Evolutionary conservation across 2,329 filamentous ascomycete species (phyloP).

Genomic region (Cladophialophora psammophila): DNA sequence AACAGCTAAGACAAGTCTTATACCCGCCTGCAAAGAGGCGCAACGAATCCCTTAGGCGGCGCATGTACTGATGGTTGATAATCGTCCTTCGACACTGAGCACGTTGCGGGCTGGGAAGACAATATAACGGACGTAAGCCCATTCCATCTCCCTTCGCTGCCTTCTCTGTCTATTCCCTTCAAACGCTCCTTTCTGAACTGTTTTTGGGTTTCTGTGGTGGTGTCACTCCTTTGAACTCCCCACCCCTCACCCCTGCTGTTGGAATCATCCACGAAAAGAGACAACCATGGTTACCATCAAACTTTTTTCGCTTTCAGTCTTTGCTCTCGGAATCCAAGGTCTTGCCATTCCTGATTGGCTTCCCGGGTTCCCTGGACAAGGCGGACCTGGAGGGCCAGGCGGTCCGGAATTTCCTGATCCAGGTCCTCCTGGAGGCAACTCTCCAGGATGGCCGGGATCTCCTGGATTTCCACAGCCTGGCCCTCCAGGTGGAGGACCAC

Average conservation of each 20-base stretch:
- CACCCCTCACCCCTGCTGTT: not conserved
- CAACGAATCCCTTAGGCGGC: not conserved
- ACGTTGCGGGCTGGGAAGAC: not conserved
- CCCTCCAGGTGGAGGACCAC: not conserved
- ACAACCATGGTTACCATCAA: not conserved
- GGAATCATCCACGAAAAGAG: not conserved
- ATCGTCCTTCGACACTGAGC: not conserved
- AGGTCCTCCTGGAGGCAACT: not conserved
- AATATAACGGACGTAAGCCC: not conserved
- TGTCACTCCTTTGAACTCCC: not conserved
- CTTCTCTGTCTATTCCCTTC: not conserved
- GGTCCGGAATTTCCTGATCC: too few species aligned
- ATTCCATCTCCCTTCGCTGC: not conserved
- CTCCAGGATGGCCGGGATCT: not conserved
- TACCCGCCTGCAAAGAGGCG: not conserved
- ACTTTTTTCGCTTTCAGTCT: not conserved
- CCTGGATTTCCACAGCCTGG: not conserved
- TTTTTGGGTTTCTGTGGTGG: not conserved
- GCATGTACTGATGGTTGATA: not conserved
- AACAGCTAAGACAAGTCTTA: not conserved
- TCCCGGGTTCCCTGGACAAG: not conserved
- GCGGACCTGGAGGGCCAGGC: not conserved
- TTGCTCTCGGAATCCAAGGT: not conserved
- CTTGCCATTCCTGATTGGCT: not conserved
- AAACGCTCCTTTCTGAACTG: not conserved